Percentiles rank a stretch among this genome's conserved stretches.
phyloP scores from a whole-genome alignment of 805 yeast species.

The Teunomyces lycoperdinae region DNA sequence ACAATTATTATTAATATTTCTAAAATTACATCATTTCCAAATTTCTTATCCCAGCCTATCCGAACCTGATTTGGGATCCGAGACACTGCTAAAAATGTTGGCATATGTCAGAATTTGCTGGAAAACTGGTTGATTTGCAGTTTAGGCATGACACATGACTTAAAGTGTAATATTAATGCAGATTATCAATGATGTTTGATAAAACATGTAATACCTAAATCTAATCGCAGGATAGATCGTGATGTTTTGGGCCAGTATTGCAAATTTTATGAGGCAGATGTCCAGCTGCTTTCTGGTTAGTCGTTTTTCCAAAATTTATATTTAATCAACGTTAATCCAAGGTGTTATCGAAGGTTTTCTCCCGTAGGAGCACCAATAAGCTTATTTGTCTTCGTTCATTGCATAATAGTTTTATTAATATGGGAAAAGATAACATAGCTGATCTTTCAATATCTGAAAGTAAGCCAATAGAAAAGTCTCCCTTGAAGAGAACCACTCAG shows the following conservation, averaged over 20 bases:
- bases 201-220: constrained; percentile 2
- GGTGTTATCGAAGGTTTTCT: constrained; percentile 2
- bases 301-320: not conserved
- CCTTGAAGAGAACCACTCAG: constrained; percentile 1
- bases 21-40: not conserved
- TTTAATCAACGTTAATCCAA: not conserved
- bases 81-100: not conserved
- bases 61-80: not conserved
- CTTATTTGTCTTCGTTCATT: constrained; percentile 3
- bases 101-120: not conserved
- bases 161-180: constrained; percentile 5
- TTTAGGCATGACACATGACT: not conserved
- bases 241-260: not conserved
- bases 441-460: constrained; percentile 18
- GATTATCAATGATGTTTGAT: constrained; percentile 7
- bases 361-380: not conserved
- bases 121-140: constrained; percentile 1
- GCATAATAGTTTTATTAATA: constrained; percentile 7
- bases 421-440: constrained; percentile 43
- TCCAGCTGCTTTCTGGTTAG: not conserved
- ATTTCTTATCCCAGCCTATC: not conserved
- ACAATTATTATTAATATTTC: not conserved
- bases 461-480: not conserved
- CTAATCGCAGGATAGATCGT: not conserved
- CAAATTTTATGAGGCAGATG: not conserved